Evolutionary conservation across 2,329 filamentous ascomycete genomes (phyloP).

Genomic region (Tolypocladium inflatum): DNA sequence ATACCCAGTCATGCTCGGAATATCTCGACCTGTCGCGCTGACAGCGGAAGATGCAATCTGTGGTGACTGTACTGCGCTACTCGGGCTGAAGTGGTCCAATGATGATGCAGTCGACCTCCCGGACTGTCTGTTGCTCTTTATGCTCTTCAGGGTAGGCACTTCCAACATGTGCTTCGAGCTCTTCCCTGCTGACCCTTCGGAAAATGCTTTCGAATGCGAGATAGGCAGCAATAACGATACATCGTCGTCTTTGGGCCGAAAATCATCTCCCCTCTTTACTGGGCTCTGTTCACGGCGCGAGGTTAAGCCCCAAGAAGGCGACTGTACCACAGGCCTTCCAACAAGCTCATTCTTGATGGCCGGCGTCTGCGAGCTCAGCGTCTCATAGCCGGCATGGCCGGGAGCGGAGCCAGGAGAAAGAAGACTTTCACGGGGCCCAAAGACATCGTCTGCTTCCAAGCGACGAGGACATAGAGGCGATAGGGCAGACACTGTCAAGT

Average conservation of each 20-base stretch:
- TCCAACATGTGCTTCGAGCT: neutral
- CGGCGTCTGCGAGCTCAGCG: neutral
- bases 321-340: too few species aligned
- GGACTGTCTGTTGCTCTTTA: neutral
- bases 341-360: neutral
- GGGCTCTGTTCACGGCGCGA: neutral
- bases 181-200: neutral
- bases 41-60: neutral
- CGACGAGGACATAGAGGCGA: neutral
- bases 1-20: slow-evolving; percentile 7
- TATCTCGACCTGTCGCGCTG: neutral
- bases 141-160: neutral
- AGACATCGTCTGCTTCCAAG: neutral
- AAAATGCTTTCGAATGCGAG: neutral
- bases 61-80: neutral
- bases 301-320: neutral
- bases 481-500: neutral
- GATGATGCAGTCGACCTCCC: too few species aligned
- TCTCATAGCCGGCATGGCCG: neutral
- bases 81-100: neutral
- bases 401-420: neutral
- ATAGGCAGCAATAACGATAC: neutral
- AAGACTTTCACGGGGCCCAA: neutral
- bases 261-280: rapidly evolving
- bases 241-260: neutral